These are phyloP conservation scores for Tolypocladium album DNA, from an alignment of 2,329 filamentous ascomycete genomes.

Conservation along the genomic window DNA sequence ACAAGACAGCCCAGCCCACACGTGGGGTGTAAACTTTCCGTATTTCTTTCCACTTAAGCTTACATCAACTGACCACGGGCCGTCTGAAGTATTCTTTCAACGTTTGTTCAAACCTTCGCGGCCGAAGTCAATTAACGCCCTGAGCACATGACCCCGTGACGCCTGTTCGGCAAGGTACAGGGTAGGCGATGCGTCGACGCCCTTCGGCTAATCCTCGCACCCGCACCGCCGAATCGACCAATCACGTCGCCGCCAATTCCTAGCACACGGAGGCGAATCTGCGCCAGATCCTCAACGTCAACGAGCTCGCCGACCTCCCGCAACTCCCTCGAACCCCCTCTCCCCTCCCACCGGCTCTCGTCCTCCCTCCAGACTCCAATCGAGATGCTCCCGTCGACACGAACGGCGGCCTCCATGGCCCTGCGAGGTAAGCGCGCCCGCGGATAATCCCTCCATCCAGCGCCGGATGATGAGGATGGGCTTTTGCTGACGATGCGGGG, in stretches of 20 bases:
- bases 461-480: neutral
- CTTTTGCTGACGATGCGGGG: neutral
- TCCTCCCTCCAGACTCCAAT: neutral
- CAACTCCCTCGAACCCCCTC: neutral
- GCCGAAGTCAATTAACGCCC: no score
- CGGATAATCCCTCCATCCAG: neutral
- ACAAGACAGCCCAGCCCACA: no score
- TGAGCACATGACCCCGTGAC: no score
- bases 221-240: neutral
- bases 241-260: conserved; percentile 1
- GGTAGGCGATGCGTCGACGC: neutral
- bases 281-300: neutral
- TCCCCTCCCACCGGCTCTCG: neutral
- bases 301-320: neutral
- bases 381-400: conserved; percentile 37
- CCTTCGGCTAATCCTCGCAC: conserved; percentile 3
- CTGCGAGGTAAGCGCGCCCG: conserved; percentile 31
- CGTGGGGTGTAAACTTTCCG: no score
- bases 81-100: no score
- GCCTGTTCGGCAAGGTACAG: no score
- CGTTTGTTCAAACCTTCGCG: no score
- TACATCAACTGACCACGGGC: no score
- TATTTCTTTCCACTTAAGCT: no score
- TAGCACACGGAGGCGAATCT: conserved; percentile 1
- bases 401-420: conserved; percentile 40